Conservation (phyloP, 2,329 filamentous ascomycete genomes). For the Ceratocystis alfenasii region DNA sequence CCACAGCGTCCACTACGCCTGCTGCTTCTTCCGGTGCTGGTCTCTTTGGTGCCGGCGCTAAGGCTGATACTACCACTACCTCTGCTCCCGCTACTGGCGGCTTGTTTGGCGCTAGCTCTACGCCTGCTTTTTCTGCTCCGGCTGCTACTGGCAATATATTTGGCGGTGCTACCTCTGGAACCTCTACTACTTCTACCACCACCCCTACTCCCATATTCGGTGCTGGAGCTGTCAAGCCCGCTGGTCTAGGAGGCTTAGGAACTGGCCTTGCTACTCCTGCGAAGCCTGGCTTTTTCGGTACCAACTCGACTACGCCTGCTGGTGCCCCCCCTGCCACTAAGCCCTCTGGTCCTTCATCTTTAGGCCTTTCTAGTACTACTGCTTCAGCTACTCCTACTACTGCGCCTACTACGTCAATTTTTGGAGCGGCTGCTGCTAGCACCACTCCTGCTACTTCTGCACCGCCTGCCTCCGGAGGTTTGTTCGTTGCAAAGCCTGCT, state of each 20-base stretch:
- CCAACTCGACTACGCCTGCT: conserved; percentile 24
- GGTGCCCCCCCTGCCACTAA: conserved; percentile 13
- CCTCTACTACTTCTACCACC: conserved; percentile 12
- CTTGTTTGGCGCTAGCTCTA: conserved; percentile 28
- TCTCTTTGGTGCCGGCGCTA: conserved; percentile 31
- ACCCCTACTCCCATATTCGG: conserved; percentile 23
- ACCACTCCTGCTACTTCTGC: conserved; percentile 23
- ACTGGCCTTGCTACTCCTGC: conserved; percentile 12
- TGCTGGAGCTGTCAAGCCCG: conserved; percentile 17
- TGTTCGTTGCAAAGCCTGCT: conserved; percentile 25
- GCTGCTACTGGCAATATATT: background rate
- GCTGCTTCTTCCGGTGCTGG: conserved; percentile 32
- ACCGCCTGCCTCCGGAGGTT: conserved; percentile 23
- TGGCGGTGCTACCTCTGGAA: conserved; percentile 6
- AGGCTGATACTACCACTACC: conserved; percentile 25
- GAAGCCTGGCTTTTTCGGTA: conserved; percentile 25
- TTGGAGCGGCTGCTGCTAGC: conserved; percentile 23
- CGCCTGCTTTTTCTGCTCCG: conserved; percentile 24
- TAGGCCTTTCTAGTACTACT: conserved; percentile 25
- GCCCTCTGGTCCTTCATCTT: conserved; percentile 22
- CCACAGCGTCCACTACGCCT: conserved; percentile 26
- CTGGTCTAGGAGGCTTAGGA: background rate
- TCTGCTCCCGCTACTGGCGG: conserved; percentile 45
- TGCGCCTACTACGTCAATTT: conserved; percentile 23
- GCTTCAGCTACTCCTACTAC: conserved; percentile 25